Evolutionary conservation across 2,329 filamentous ascomycete species (phyloP).

Genomic region (Calonectria pteridis): DNA sequence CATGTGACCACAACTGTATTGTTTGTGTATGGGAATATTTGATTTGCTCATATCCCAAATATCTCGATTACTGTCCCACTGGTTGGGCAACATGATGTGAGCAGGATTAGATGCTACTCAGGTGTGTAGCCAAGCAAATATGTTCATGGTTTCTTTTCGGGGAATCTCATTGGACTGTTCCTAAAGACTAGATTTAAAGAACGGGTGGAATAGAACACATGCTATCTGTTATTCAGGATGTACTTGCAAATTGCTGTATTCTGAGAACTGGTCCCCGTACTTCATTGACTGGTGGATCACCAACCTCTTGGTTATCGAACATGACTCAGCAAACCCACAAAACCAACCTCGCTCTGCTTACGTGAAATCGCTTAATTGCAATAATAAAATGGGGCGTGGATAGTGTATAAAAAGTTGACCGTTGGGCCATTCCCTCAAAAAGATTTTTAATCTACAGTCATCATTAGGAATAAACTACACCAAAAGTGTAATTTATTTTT

Average conservation of each 20-base stretch:
- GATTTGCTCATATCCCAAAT: neutral
- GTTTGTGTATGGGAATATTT: neutral
- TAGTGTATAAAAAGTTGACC: neutral
- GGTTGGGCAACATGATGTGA: neutral
- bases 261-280: neutral
- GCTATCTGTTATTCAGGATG: too few species aligned
- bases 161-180: too few species aligned
- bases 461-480: slow-evolving; percentile 60
- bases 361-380: neutral
- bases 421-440: neutral
- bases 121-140: neutral
- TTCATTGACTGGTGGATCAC: neutral
- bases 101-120: neutral
- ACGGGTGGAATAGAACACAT: neutral
- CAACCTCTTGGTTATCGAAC: neutral
- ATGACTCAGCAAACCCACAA: neutral
- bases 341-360: neutral
- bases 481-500: slow-evolving; percentile 63
- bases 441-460: slow-evolving; percentile 50
- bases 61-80: neutral
- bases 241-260: neutral
- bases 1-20: accelerated
- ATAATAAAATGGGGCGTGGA: neutral
- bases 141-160: neutral
- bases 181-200: too few species aligned